These are phyloP conservation scores for Thamnidium elegans DNA, from an alignment of 192 early-diverging fungal species.

Conservation along the genomic window DNA sequence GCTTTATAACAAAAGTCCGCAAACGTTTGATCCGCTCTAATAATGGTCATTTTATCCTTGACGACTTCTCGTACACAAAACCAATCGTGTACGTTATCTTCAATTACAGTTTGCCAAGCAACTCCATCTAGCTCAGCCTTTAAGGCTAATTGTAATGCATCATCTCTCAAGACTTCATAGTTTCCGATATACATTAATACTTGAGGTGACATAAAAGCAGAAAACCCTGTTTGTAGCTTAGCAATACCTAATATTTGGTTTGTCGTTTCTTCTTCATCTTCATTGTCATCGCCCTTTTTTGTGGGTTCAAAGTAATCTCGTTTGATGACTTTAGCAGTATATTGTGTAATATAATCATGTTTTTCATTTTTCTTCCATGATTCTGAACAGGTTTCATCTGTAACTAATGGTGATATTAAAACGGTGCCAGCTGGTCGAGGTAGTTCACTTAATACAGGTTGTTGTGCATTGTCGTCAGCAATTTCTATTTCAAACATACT, in stretches of 20 bases:
- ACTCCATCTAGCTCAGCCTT: conserved; percentile 37
- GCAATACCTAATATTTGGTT: conserved; percentile 33
- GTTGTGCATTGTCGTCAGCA: conserved; percentile 14
- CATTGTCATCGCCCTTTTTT: not conserved
- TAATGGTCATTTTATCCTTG: conserved; percentile 30
- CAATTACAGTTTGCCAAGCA: conserved; percentile 27
- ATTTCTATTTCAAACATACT: conserved; percentile 38
- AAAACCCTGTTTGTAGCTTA: conserved; percentile 35
- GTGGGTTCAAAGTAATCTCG: conserved; percentile 33
- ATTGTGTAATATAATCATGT: conserved; percentile 35
- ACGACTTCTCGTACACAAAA: conserved; percentile 42
- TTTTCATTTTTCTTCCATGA: conserved; percentile 37
- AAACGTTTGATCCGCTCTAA: conserved; percentile 30
- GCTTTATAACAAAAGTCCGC: conserved; percentile 27
- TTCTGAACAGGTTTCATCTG: conserved; percentile 32
- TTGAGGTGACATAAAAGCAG: conserved; percentile 26
- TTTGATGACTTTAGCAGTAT: conserved; percentile 42
- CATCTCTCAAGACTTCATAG: conserved; percentile 36
- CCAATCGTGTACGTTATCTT: conserved; percentile 41
- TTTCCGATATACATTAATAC: conserved; percentile 36
- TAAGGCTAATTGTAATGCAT: conserved; percentile 29
- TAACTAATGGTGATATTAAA: conserved; percentile 37
- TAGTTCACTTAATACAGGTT: conserved; percentile 24
- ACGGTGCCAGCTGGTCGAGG: conserved; percentile 37
- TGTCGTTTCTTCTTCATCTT: conserved; percentile 1